A percentile compares a stretch with the other conserved stretches of the same genome.
phyloP scores from a whole-genome alignment of 805 yeast species.

The Jamesozyma piceae region DNA sequence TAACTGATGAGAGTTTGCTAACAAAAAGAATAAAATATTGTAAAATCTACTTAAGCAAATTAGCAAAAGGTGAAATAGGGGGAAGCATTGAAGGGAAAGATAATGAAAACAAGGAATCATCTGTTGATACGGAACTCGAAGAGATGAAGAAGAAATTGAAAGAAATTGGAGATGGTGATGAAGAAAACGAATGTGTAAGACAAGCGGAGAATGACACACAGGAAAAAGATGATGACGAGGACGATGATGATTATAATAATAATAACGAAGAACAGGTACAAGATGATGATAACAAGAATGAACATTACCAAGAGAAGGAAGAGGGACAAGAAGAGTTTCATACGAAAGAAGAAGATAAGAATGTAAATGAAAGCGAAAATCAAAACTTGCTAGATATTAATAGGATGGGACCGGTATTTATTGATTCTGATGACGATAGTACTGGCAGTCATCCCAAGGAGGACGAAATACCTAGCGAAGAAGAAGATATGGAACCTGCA shows the following conservation, averaged over 20 bases:
- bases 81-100: neutral
- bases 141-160: slow-evolving; percentile 2
- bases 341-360: neutral
- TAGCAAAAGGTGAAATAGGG: slow-evolving; percentile 21
- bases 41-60: slow-evolving; percentile 21
- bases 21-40: slow-evolving; percentile 22
- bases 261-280: neutral
- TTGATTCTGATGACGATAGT: slow-evolving; percentile 3
- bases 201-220: neutral
- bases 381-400: neutral
- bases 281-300: neutral
- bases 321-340: neutral
- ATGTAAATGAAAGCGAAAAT: neutral
- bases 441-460: slow-evolving; percentile 1
- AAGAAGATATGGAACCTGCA: neutral
- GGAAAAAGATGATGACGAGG: neutral
- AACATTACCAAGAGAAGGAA: neutral
- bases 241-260: neutral
- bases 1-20: slow-evolving; percentile 7
- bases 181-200: neutral
- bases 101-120: neutral
- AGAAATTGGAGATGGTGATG: neutral
- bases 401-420: neutral
- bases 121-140: neutral
- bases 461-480: neutral